phyloP scores from a whole-genome alignment of 2,329 filamentous ascomycete genomes.

The Aspergillus hiratsukae region DNA sequence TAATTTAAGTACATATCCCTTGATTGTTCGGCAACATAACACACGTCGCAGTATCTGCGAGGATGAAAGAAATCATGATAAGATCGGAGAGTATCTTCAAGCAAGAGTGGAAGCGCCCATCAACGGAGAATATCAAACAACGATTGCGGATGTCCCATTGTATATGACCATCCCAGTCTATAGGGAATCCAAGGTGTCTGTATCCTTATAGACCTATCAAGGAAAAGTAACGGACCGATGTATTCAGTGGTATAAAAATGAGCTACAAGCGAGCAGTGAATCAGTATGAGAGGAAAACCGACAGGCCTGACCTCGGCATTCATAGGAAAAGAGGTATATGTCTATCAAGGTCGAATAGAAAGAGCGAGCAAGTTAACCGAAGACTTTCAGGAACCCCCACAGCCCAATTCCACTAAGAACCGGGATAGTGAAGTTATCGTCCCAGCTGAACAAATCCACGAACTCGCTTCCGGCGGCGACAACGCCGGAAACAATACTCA shows the following conservation, averaged over 20 bases:
- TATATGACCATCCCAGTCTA: not conserved
- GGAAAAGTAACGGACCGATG: not conserved
- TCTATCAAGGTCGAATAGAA: not conserved
- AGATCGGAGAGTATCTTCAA: not conserved
- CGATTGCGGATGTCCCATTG: not conserved
- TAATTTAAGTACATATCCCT: not conserved
- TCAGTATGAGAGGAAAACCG: not conserved
- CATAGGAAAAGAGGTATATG: not conserved
- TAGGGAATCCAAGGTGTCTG: not conserved
- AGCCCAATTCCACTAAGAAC: conserved; percentile 83
- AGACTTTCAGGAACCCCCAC: conserved; percentile 85
- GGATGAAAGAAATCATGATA: not conserved
- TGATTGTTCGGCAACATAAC: not conserved
- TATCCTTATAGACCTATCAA: not conserved
- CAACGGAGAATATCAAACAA: not conserved
- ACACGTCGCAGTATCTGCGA: not conserved
- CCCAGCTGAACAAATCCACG: conserved; percentile 86
- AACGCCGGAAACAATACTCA: conserved; percentile 85
- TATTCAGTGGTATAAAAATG: not conserved
- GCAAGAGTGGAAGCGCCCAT: not conserved
- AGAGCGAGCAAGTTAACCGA: conserved; percentile 48
- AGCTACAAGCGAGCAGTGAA: not conserved
- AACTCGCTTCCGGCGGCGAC: conserved; percentile 86
- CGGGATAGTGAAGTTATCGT: conserved; percentile 96
- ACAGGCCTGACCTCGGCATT: not conserved